phyloP scores from a whole-genome alignment of 1,139 yeast genomes.

The Yamadazyma membranifaciens region DNA sequence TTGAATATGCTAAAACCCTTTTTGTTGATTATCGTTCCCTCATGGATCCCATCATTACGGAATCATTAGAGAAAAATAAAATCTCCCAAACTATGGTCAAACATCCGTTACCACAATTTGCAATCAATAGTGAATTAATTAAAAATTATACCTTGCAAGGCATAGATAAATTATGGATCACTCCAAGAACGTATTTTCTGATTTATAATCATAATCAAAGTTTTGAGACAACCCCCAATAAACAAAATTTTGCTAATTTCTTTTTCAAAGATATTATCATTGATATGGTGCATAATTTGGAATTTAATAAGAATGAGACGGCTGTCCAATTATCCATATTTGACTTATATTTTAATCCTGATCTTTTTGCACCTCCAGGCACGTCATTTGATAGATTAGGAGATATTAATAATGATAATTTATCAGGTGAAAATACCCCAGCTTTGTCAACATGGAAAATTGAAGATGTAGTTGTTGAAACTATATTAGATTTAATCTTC shows the following conservation, averaged over 20 bases:
- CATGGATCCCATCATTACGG: constrained; percentile 37
- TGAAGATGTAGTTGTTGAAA: constrained; percentile 87
- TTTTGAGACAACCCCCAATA: constrained; percentile 73
- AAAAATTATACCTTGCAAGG: constrained; percentile 22
- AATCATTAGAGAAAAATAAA: constrained; percentile 33
- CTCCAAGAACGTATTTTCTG: constrained; percentile 62
- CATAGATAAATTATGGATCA: constrained; percentile 39
- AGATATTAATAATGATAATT: constrained; percentile 36
- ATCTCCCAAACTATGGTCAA: constrained; percentile 41
- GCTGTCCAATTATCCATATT: constrained; percentile 78
- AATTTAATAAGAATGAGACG: constrained; percentile 86
- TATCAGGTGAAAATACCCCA: constrained; percentile 42
- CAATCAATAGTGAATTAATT: constrained; percentile 45
- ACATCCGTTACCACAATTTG: constrained; percentile 47
- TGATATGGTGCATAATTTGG: constrained; percentile 76
- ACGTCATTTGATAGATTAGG: constrained; percentile 71
- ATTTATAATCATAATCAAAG: constrained; percentile 51
- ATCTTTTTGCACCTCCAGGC: constrained; percentile 80
- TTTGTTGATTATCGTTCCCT: constrained; percentile 34
- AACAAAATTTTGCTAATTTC: constrained; percentile 52
- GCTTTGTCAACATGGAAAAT: constrained; percentile 77
- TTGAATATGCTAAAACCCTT: constrained; percentile 27
- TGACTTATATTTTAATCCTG: constrained; percentile 68
- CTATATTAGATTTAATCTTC: constrained; percentile 66
- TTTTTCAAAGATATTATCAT: constrained; percentile 72